A percentile compares a stretch with the other conserved stretches of the same genome.
phyloP scores from a whole-genome alignment of 805 yeast species.

The Wickerhamomyces ciferrii region DNA sequence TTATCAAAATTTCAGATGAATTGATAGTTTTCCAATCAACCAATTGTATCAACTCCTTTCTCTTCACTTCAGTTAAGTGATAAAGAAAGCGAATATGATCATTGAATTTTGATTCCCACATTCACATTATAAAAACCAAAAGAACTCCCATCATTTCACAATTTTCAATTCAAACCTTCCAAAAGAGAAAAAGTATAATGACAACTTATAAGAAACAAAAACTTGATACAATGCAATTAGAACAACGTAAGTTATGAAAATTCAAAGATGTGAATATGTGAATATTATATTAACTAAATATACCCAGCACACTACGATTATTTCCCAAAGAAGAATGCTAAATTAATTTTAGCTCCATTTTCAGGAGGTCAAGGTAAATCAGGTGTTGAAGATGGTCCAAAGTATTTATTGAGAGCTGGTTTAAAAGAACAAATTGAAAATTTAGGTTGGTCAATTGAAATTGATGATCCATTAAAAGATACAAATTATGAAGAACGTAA shows the following conservation, averaged over 20 bases:
- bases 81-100: conserved; percentile 22
- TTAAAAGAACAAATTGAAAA: conserved; percentile 53
- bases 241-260: background rate
- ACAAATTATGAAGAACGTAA: conserved; percentile 39
- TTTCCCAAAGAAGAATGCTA: conserved; percentile 47
- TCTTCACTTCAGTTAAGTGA: conserved; percentile 17
- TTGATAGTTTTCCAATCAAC: background rate
- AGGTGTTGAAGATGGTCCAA: conserved; percentile 96
- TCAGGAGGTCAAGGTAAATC: conserved; percentile 92
- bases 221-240: background rate
- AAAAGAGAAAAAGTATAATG: background rate
- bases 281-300: background rate
- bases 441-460: conserved; percentile 66
- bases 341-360: conserved; percentile 87
- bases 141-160: background rate
- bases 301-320: conserved; percentile 39
- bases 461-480: conserved; percentile 49
- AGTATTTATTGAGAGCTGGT: conserved; percentile 68
- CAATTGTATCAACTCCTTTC: background rate
- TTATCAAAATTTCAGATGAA: background rate
- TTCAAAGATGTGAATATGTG: background rate
- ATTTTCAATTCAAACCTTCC: background rate
- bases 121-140: background rate
- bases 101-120: background rate
- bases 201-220: background rate